Evolutionary conservation across 768 basidiomycete species (phyloP), one percentile per base, ranked within the genome.

Genomic region (Mycena latifolia): DNA sequence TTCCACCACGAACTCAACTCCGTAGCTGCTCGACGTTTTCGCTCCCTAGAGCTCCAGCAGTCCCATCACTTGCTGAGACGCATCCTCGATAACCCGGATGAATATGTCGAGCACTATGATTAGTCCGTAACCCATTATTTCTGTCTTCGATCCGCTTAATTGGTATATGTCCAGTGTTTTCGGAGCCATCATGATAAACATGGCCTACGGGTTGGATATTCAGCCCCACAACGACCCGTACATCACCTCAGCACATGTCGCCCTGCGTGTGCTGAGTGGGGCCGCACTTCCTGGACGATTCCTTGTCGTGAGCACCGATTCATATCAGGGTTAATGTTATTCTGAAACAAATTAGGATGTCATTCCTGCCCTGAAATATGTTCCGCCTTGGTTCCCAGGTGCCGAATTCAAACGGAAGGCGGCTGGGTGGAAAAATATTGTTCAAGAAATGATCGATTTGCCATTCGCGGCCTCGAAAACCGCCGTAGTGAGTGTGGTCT

Each of bases 331-430:
- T 8, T 3, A 18, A 31, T 12, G 18, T n/a, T n/a, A 46, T 24
- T 8, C 14, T 29, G 12, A 29, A 14, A 20, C 8, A 24, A n/a
- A 6, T 29, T 37, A 65, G 74, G 53, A 74, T 71, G 3, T 57
- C 52, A 25, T 69, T 68, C 25, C 76, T 71, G 47, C 74, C 67
- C 46, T 68, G 15, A 68, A 69, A 53, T 63, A 63, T 47, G 66
- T 69, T 5, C 73, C 67, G 15, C 48, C 18, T 11, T 74, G 67
- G 67, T 59, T 72, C 52, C 72, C 69, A 10, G 65, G 69, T 47
- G 72, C 67, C 25, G 64, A 59, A 7, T 72, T 72, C 48, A 37
- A 69, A 28, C 60, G 56, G 12, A 66, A 70, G 45, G 72, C 72
- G 14, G 59, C 28, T 24, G 65, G 63, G 35, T 69, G 69, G 67